phyloP scores from a whole-genome alignment of 2,329 filamentous ascomycete species.

The Ophiostoma tasmaniense region DNA sequence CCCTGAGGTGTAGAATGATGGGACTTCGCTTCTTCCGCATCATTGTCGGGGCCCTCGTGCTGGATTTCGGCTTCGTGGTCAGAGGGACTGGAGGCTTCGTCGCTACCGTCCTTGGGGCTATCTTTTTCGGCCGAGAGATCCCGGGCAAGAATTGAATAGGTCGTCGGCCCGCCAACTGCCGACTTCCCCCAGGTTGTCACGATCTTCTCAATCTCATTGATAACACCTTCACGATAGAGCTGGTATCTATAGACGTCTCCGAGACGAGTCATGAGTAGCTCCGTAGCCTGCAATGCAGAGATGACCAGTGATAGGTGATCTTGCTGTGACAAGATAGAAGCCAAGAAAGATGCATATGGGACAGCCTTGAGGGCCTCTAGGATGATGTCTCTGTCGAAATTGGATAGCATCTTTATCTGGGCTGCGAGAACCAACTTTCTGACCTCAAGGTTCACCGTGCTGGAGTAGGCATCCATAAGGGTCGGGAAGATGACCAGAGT shows the following conservation, averaged over 20 bases:
- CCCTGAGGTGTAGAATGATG: background rate
- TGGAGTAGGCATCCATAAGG: slow-evolving; percentile 91
- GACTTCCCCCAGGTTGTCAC: slow-evolving; percentile 37
- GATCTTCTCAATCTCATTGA: slow-evolving; percentile 79
- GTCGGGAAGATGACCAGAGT: slow-evolving; percentile 90
- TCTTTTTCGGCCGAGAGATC: background rate
- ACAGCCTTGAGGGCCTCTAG: slow-evolving; percentile 79
- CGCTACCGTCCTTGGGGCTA: background rate
- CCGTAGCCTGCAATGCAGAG: slow-evolving; percentile 78
- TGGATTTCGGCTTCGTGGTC: background rate
- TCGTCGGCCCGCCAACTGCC: slow-evolving; percentile 18
- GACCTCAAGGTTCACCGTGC: slow-evolving; percentile 90
- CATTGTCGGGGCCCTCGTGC: background rate
- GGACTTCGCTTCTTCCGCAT: slow-evolving; percentile 23
- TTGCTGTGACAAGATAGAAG: slow-evolving; percentile 89
- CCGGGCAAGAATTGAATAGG: background rate
- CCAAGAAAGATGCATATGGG: slow-evolving; percentile 90
- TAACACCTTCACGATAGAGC: slow-evolving; percentile 93
- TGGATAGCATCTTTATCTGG: slow-evolving; percentile 97
- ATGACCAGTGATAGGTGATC: slow-evolving; percentile 84
- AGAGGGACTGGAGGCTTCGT: background rate
- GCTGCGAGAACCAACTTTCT: slow-evolving; percentile 90
- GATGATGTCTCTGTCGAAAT: slow-evolving; percentile 77
- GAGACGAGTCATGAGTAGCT: slow-evolving; percentile 75
- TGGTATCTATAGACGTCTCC: slow-evolving; percentile 89